These are phyloP conservation scores for Theobroma cacao DNA, from an alignment of 345 rosid species.

Conservation along the genomic window DNA sequence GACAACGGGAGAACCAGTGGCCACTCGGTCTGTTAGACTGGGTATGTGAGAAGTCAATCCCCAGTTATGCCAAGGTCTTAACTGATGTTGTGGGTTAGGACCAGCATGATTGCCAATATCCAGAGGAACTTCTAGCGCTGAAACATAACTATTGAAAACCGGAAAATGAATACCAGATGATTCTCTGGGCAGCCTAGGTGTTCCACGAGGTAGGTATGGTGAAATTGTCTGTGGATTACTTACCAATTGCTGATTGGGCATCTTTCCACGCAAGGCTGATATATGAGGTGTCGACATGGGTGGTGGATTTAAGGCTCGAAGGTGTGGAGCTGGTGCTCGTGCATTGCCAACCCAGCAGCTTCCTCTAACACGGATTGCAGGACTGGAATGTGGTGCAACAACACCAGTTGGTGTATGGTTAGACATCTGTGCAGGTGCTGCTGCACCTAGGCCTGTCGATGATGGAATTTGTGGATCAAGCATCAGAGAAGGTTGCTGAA, in stretches of 20 bases:
- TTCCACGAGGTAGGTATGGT: neutral
- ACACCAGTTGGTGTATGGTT: slow-evolving; percentile 1
- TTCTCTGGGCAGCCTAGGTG: neutral
- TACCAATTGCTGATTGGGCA: neutral
- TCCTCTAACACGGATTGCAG: neutral
- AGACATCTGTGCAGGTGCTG: neutral
- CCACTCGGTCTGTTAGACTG: neutral
- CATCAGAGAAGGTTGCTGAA: slow-evolving; percentile 4
- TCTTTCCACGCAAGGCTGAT: neutral
- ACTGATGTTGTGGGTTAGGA: neutral
- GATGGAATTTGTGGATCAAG: neutral
- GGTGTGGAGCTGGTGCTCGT: slow-evolving; percentile 11
- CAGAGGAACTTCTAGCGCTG: neutral
- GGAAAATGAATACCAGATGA: neutral
- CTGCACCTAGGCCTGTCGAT: neutral
- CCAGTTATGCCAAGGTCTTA: neutral
- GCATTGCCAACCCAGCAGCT: neutral
- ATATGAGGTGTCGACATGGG: neutral
- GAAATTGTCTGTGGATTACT: neutral
- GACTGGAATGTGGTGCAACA: neutral
- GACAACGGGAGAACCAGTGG: neutral
- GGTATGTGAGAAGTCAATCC: neutral
- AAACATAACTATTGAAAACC: neutral
- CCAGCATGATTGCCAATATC: neutral
- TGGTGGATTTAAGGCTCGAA: neutral